Base-by-base conservation (phyloP, 2,329 filamentous ascomycete species). In the Penicillium sp. region DNA sequence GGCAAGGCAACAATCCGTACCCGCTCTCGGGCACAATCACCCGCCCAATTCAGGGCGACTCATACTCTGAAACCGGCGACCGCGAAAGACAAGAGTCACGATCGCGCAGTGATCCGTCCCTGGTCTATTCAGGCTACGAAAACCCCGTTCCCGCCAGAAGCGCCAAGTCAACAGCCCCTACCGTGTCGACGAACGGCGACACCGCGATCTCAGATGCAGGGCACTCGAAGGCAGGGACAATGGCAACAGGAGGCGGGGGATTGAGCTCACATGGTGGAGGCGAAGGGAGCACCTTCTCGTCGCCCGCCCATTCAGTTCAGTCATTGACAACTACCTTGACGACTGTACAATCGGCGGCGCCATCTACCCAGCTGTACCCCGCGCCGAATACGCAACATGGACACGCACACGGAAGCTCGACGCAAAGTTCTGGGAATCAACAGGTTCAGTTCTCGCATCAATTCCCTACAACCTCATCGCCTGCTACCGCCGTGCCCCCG, bases 1-100 rank as follows among this genome's bases (percentile, higher is more conserved):
- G 81, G 52, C 86, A 87, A 70, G 88, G 89, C 75, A 96, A 96
- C 81, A 94, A 94, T 72, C 93, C 93, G n/a, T 97, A 97, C 71
- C 91, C 91, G 9, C 84, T 94, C 68, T 96, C 92, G 2, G 90
- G 90, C 59, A 84, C 83, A 46, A 71, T 86, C 59, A 75, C 76
- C 60, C 71, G 70, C 37, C 64, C 58, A 60, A 79, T 78, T 68
- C 80, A 79, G 56, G 77, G 78, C 59, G 73, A 80, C 56, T 82
- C 83, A 53, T 80, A 81, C 60, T 78, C 79, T 16, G 69, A 88
- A 79, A 57, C 85, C 77, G 65, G 82, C 76, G 55, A 75, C 70
- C 64, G 75, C 69, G 43, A 77, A 73, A 84, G 82, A 70, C 76
- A 79, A 60, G 78, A 80, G 14, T 87, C 87, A n/a, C 69, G 83